Evolutionary conservation across 495 filamentous ascomycete species (phyloP).

Genomic region (Neurospora discreta): DNA sequence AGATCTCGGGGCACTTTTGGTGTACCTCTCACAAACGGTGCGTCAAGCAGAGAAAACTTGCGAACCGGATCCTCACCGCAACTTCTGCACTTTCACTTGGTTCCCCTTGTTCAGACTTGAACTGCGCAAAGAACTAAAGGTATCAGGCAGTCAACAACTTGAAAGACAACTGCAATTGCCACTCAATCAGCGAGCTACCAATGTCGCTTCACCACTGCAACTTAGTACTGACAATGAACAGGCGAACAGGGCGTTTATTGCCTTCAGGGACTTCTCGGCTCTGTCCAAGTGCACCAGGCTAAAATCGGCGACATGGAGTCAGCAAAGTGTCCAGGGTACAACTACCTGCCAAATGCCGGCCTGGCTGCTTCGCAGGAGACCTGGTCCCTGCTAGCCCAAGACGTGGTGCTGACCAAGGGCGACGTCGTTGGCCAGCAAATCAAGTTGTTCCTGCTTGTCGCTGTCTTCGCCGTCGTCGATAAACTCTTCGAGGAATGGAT

Average conservation of each 20-base stretch:
- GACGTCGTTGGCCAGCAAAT: neutral
- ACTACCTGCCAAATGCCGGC: neutral
- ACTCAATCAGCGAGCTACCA: neutral
- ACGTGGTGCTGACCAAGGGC: neutral
- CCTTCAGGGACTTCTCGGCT: neutral
- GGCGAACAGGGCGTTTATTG: neutral
- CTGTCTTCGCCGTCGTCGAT: neutral
- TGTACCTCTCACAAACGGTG: neutral
- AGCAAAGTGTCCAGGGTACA: neutral
- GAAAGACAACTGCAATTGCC: neutral
- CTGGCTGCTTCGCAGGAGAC: neutral
- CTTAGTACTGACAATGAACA: neutral
- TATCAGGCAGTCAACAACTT: neutral
- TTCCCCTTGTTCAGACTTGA: neutral
- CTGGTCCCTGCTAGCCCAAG: neutral
- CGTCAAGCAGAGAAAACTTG: neutral
- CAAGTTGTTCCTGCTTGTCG: neutral
- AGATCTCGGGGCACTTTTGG: neutral
- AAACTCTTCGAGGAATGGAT: neutral
- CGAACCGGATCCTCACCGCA: constrained; percentile 13
- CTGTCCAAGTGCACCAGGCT: neutral
- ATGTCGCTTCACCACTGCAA: neutral
- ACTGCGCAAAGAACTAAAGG: neutral
- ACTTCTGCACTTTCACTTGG: constrained; percentile 7
- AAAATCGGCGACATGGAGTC: neutral